Percentiles rank a stretch among this genome's conserved stretches.
Evolutionary conservation across 1,139 yeast species (phyloP).

Genomic region (Geotrichum bryndzae): DNA sequence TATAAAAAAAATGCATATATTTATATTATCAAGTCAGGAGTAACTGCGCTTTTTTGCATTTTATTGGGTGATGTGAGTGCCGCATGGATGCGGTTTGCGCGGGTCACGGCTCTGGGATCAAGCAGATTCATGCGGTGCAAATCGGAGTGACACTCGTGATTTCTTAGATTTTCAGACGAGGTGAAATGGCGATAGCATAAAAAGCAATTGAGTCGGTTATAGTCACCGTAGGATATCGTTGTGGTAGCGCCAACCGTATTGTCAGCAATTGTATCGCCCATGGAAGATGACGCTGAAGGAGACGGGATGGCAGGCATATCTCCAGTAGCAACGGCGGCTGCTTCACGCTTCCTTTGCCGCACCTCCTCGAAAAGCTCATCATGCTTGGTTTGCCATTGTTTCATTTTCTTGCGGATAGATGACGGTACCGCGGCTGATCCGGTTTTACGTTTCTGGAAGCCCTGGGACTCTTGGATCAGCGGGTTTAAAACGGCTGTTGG

Average conservation of each 20-base stretch:
- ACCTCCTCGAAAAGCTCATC: constrained; percentile 1
- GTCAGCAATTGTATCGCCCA: neutral
- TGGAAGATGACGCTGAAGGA: neutral
- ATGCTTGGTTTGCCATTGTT: constrained; percentile 7
- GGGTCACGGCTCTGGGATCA: neutral
- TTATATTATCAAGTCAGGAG: neutral
- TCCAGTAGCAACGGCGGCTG: neutral
- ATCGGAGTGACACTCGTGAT: constrained; percentile 10
- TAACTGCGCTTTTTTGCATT: neutral
- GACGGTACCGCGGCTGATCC: neutral
- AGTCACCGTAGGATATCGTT: constrained; percentile 9
- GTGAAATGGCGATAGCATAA: constrained; percentile 10
- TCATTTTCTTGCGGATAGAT: constrained; percentile 2
- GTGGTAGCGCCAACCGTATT: neutral
- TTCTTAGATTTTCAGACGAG: constrained; percentile 12
- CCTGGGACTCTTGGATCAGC: neutral
- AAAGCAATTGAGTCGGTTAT: constrained; percentile 10
- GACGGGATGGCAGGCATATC: neutral
- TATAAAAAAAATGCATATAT: neutral
- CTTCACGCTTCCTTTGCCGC: neutral
- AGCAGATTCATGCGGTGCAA: constrained; percentile 7
- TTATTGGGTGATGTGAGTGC: neutral
- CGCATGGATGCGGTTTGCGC: neutral
- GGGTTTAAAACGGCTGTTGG: neutral
- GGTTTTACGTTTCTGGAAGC: neutral